Conservation (phyloP, 1,284 basidiomycete species). For the Ceratobasidium theobromae region DNA sequence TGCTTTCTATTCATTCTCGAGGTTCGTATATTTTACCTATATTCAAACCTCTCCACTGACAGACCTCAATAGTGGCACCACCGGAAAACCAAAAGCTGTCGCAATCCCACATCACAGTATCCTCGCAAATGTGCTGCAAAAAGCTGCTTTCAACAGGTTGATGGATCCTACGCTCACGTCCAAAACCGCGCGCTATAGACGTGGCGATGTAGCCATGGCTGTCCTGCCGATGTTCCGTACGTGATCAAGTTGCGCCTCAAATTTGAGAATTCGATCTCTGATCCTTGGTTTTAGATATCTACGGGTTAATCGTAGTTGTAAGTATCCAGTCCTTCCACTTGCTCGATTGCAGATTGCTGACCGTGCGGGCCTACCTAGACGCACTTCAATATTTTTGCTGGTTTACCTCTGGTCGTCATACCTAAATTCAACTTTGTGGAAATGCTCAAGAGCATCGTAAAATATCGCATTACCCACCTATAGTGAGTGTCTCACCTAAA, state of each 20-base stretch:
- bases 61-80: conserved; percentile 63
- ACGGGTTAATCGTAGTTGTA: conserved; percentile 56
- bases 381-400: conserved; percentile 15
- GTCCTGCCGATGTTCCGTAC: conserved; percentile 46
- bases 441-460: conserved; percentile 68
- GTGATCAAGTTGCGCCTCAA: conserved; percentile 41
- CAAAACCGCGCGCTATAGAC: conserved; percentile 47
- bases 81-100: conserved; percentile 79
- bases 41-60: not conserved
- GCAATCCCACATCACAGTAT: conserved; percentile 66
- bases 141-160: conserved; percentile 53
- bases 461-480: conserved; percentile 65
- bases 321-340: not conserved
- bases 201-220: conserved; percentile 56
- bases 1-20: conserved; percentile 73
- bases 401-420: conserved; percentile 62
- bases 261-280: conserved; percentile 45
- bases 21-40: too few species aligned
- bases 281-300: conserved; percentile 58
- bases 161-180: conserved; percentile 45
- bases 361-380: conserved; percentile 27
- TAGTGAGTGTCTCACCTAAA: conserved; percentile 49
- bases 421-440: conserved; percentile 69
- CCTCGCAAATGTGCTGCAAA: conserved; percentile 67
- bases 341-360: not conserved